Evolutionary conservation across 1,284 basidiomycete genomes (phyloP).

Genomic region (Apiotrichum veenhuisii): DNA sequence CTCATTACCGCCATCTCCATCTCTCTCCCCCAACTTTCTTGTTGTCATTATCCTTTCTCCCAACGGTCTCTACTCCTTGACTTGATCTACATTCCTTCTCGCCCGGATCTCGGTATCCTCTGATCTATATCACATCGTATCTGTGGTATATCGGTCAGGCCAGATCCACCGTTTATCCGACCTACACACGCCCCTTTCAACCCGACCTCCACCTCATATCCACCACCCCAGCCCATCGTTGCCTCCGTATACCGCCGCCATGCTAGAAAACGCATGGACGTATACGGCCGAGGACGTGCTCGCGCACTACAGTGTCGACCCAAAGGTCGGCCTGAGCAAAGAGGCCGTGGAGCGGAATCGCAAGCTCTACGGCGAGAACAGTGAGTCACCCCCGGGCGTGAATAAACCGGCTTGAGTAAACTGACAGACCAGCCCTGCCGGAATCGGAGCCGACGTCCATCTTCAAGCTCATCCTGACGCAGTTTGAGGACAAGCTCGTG

Average conservation of each 20-base stretch:
- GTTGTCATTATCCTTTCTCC: too few relatives aligned
- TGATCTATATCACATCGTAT: too few relatives aligned
- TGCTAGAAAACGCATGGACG: slow-evolving; percentile 50
- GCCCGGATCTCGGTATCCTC: too few relatives aligned
- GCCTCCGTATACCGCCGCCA: slow-evolving; percentile 8
- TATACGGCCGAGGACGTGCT: slow-evolving; percentile 41
- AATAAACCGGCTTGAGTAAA: slow-evolving; percentile 4
- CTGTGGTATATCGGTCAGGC: too few relatives aligned
- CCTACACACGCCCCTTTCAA: not conserved
- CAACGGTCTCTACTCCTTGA: too few relatives aligned
- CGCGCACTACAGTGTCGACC: slow-evolving; percentile 40
- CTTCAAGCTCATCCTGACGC: slow-evolving; percentile 90
- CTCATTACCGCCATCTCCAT: too few relatives aligned
- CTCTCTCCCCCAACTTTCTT: too few relatives aligned
- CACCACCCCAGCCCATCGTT: not conserved
- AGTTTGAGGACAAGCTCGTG: slow-evolving; percentile 96
- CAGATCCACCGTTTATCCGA: too few relatives aligned
- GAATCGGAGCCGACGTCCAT: slow-evolving; percentile 86
- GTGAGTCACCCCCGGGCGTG: slow-evolving; percentile 53
- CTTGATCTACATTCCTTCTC: too few relatives aligned
- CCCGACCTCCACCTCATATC: not conserved
- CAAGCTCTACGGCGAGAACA: slow-evolving; percentile 77
- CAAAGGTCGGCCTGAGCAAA: slow-evolving; percentile 39
- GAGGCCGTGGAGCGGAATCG: slow-evolving; percentile 61
- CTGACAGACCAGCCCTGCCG: slow-evolving; percentile 63